Conservation (phyloP, 164 flowering plant genomes). For the Aristolochia contorta region DNA sequence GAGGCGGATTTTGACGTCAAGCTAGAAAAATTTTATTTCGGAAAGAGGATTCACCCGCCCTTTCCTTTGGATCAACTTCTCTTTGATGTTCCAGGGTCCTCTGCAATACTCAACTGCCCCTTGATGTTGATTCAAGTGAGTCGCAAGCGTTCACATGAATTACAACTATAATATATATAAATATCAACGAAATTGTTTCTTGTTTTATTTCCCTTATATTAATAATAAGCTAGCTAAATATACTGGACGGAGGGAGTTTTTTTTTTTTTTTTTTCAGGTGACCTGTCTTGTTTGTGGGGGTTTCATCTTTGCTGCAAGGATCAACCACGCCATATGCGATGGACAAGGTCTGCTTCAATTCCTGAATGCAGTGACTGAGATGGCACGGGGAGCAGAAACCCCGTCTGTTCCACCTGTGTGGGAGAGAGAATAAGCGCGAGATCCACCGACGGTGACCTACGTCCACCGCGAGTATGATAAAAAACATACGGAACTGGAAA, state of each 20-base stretch:
- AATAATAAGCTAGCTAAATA: no score
- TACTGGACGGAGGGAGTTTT: no score
- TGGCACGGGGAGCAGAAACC: constrained; percentile 16
- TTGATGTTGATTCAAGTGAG: constrained; percentile 11
- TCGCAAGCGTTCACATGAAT: no score
- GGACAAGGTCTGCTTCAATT: constrained; percentile 21
- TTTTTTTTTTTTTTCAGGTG: constrained; percentile 27
- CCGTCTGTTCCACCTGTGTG: constrained; percentile 29
- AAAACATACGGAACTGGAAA: background rate
- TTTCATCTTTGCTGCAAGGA: constrained; percentile 17
- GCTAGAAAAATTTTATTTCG: constrained; percentile 22
- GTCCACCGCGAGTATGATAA: constrained; percentile 17
- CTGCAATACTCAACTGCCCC: constrained; percentile 14
- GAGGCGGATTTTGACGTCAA: constrained; percentile 17
- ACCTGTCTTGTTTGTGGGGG: constrained; percentile 41
- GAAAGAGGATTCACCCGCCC: constrained; percentile 27
- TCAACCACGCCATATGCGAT: constrained; percentile 33
- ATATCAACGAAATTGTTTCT: background rate
- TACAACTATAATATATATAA: no score
- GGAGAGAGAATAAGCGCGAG: constrained; percentile 16
- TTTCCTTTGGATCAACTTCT: constrained; percentile 32
- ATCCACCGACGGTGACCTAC: constrained; percentile 13
- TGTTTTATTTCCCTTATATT: no score
- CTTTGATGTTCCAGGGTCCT: constrained; percentile 28
- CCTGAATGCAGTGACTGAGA: constrained; percentile 17